Percentiles rank a stretch among this genome's conserved stretches.
These are phyloP conservation scores for Vachellia pachyceras DNA, from an alignment of 306 rosid genomes.

Conservation along the genomic window DNA sequence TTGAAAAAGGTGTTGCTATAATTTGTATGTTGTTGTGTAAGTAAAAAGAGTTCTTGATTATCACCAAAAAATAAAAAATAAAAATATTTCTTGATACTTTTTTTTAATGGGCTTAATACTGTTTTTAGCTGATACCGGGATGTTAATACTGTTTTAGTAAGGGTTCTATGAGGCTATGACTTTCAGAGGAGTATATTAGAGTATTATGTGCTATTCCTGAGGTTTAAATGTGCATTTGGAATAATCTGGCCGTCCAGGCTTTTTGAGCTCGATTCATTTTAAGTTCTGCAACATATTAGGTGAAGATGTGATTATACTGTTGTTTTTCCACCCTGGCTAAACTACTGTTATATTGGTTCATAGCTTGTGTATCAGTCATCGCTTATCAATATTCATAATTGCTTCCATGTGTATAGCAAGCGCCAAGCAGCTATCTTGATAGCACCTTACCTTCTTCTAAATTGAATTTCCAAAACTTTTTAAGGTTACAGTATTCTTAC, in stretches of 20 bases:
- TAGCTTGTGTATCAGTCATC: slow-evolving; percentile 31
- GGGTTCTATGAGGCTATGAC: background rate
- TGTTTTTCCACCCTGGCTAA: background rate
- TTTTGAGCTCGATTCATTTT: slow-evolving; percentile 28
- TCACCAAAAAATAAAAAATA: too few species aligned
- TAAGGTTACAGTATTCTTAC: slow-evolving; percentile 14
- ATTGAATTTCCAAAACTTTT: slow-evolving; percentile 4
- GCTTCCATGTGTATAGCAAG: background rate
- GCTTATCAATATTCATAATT: background rate
- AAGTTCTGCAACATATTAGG: background rate
- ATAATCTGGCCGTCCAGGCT: slow-evolving; percentile 11
- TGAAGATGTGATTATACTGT: slow-evolving; percentile 9
- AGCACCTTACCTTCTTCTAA: slow-evolving; percentile 17
- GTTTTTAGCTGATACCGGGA: background rate
- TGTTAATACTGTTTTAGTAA: background rate
- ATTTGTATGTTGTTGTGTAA: background rate
- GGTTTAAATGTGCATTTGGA: slow-evolving; percentile 14
- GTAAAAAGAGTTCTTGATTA: background rate
- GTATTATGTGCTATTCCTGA: background rate
- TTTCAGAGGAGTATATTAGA: background rate
- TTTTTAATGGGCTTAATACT: background rate
- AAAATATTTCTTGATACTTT: too few species aligned
- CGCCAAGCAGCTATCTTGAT: slow-evolving; percentile 30
- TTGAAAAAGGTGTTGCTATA: background rate
- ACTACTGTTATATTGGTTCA: background rate